A percentile compares a stretch with the other conserved stretches of the same genome.
These are phyloP conservation scores for Diospyros kaki DNA, from an alignment of 148 eudicot species.

Conservation along the genomic window DNA sequence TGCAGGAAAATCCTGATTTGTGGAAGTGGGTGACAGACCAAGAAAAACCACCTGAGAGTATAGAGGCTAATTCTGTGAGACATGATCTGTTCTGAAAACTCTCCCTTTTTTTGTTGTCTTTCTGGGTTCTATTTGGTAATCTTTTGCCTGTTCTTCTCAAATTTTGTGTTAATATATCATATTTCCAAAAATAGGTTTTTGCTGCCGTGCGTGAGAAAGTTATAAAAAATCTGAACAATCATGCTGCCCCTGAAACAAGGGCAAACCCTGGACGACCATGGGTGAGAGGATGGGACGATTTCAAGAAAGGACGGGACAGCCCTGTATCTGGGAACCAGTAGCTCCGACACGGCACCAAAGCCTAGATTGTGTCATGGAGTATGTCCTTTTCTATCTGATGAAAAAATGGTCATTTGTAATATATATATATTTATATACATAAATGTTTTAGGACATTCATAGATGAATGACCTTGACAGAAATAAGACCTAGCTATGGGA, in stretches of 20 bases:
- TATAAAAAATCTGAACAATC: slow-evolving; percentile 49
- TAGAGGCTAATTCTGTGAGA: slow-evolving; percentile 70
- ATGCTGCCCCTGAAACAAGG: slow-evolving; percentile 79
- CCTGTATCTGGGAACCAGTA: slow-evolving; percentile 88
- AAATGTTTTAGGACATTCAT: no score
- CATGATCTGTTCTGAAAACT: background rate
- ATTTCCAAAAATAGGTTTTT: slow-evolving; percentile 47
- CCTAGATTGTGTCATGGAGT: no score
- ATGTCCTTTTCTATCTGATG: no score
- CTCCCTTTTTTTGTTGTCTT: no score
- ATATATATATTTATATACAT: no score
- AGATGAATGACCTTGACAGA: no score
- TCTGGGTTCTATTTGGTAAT: no score
- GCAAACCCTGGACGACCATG: slow-evolving; percentile 81
- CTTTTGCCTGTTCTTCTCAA: background rate
- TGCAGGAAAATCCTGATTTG: slow-evolving; percentile 91
- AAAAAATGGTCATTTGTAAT: no score
- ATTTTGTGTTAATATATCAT: background rate
- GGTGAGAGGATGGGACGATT: slow-evolving; percentile 99
- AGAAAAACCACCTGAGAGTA: slow-evolving; percentile 73
- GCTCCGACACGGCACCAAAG: background rate
- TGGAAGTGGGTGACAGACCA: slow-evolving; percentile 94
- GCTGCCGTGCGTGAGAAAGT: slow-evolving; percentile 63
- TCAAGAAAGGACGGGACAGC: slow-evolving; percentile 65
- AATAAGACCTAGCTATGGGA: no score